A percentile compares a stretch with the other conserved stretches of the same genome.
Conservation (phyloP, 768 basidiomycete species). For the Hericium coralloides region DNA sequence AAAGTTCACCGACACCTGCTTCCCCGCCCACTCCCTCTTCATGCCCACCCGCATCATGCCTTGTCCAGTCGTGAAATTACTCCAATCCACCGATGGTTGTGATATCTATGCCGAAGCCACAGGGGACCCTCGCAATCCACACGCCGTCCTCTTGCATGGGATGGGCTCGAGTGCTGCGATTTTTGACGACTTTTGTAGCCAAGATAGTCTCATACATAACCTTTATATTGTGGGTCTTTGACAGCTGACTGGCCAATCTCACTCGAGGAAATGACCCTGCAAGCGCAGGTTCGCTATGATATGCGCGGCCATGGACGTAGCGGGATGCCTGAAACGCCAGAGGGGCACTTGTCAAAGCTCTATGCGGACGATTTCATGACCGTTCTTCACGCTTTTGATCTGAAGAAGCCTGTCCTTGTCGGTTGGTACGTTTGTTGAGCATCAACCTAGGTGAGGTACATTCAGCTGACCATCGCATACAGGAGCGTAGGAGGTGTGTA, state of each 20-base stretch:
- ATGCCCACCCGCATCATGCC: background rate
- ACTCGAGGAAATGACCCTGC: background rate
- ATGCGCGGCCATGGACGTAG: background rate
- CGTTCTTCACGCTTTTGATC: background rate
- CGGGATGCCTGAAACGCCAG: background rate
- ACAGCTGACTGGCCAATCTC: background rate
- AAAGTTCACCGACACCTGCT: too few species aligned
- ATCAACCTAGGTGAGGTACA: background rate
- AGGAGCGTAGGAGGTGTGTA: background rate
- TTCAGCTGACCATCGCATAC: background rate
- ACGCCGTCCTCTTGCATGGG: constrained; percentile 8
- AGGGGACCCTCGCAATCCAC: constrained; percentile 5
- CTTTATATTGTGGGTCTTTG: background rate
- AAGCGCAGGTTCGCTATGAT: background rate
- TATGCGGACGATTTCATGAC: background rate
- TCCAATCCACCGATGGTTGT: constrained; percentile 3
- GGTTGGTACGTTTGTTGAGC: background rate
- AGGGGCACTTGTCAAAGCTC: background rate
- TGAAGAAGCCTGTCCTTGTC: background rate
- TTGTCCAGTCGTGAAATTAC: background rate
- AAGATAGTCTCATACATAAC: background rate
- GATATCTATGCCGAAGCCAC: constrained; percentile 7
- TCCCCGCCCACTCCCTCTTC: too few species aligned
- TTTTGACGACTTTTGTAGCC: background rate
- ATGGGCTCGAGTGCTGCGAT: background rate